Base-by-base conservation (phyloP, 1,139 yeast species). In the Geotrichum australiense region DNA sequence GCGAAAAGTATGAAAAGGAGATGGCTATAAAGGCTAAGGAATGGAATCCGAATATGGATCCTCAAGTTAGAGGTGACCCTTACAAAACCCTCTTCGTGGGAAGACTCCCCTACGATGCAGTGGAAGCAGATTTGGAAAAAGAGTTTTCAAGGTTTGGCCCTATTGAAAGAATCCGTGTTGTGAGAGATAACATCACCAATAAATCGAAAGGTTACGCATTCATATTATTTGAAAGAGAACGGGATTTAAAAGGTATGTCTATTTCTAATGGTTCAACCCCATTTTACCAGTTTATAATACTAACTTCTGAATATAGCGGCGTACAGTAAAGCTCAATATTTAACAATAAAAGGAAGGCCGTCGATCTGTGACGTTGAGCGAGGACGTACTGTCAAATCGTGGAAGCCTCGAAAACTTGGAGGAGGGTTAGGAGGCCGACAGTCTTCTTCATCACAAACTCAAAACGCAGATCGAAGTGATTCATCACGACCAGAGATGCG, bases 181-280 rank as follows among this genome's bases (percentile, higher is more conserved):
- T 87, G 0, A 64, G 85, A 49, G 82, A 82, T 53, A 65, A 62
- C 34, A 57, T 55, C 2, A 55, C 67, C 0, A 73, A 74, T 23
- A 72, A 74, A 49, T 74, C 93, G 0, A 66, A 77, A 46, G 97
- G 97, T 0, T 91, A 91, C 57, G 97, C 84, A 1, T 91, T 91
- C 58, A 67, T 89, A 1, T 80, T 81, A 3, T 89, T 75, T 60
- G 80, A 74, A 53, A 66, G 70, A 36, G 81, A 73, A 42, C 54
- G 61, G 14, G 83, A 74, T 53, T 81, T 82, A 48, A 70, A 68
- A 46, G 42, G 43, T 39, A 31, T 16, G 37, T 21, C 59, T 46
- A 48, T 59, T 27, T n/a, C n/a, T n/a, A n/a, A n/a, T n/a, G n/a
- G n/a, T n/a, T n/a, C n/a, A n/a, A n/a, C n/a, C n/a, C n/a, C 15